A percentile compares a stretch with the other conserved stretches of the same genome.
Evolutionary conservation across 2,329 filamentous ascomycete genomes (phyloP).

Genomic region (Fusarium burgessii): DNA sequence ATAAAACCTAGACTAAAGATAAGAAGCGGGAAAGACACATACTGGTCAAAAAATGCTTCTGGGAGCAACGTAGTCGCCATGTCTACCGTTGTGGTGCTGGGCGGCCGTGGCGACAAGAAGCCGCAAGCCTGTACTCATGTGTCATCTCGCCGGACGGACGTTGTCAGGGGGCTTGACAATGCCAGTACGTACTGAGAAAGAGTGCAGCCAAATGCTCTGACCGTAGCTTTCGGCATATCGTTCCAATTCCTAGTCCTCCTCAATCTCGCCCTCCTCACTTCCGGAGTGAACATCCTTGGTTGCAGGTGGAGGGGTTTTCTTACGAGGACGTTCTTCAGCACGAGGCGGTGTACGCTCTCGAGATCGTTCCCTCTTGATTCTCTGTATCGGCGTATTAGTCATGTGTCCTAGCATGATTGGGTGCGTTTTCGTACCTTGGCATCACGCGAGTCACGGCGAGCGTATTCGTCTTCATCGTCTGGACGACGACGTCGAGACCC

Average conservation of each 20-base stretch:
- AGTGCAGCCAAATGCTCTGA: conserved; percentile 21
- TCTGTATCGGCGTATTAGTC: conserved; percentile 57
- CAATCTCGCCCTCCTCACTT: conserved; percentile 98
- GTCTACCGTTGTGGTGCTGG: conserved; percentile 34
- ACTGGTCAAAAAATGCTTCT: conserved; percentile 37
- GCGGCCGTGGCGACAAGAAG: conserved; percentile 34
- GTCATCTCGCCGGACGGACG: conserved; percentile 47
- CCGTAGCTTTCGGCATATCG: conserved; percentile 9
- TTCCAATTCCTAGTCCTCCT: conserved; percentile 71
- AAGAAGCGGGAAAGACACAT: conserved; percentile 40
- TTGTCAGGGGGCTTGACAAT: conserved; percentile 41
- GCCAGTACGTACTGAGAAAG: conserved; percentile 47
- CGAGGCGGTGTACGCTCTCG: conserved; percentile 72
- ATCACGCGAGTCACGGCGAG: conserved; percentile 73
- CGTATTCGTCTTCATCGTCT: conserved; percentile 79
- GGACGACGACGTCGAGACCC: conserved; percentile 79
- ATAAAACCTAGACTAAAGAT: conserved; percentile 25
- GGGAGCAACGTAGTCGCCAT: conserved; percentile 35
- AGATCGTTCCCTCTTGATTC: conserved; percentile 67
- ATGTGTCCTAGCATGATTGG: neutral
- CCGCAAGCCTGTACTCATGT: conserved; percentile 46
- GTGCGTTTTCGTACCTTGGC: conserved; percentile 68
- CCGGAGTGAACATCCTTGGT: conserved; percentile 72
- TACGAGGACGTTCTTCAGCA: conserved; percentile 64
- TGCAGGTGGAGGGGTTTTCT: conserved; percentile 64